Evolutionary conservation across 73 alveolate species (phyloP).

Genomic region (Symbiodinium natans): DNA sequence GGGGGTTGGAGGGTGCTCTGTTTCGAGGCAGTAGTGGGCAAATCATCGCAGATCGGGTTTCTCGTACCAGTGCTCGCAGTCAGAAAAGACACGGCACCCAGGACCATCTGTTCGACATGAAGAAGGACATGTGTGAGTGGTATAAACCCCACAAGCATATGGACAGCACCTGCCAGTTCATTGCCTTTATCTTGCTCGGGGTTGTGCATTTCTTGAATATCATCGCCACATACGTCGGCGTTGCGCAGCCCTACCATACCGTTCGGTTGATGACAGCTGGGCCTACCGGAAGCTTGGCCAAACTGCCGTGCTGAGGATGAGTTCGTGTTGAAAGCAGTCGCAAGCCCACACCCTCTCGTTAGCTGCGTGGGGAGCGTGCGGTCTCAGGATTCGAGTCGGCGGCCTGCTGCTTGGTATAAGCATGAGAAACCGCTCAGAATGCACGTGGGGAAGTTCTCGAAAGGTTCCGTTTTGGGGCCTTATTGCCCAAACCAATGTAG

Average conservation of each 20-base stretch:
- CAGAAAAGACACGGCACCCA: no score
- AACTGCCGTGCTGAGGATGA: no score
- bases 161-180: constrained; percentile 55
- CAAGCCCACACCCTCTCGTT: no score
- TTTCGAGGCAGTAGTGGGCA: no score
- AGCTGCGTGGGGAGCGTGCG: no score
- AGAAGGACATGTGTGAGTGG: constrained; percentile 25
- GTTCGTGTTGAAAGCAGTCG: no score
- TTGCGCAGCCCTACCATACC: constrained; percentile 92
- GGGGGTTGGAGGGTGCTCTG: no score
- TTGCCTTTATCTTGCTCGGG: constrained; percentile 5
- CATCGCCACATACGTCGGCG: constrained; percentile 89
- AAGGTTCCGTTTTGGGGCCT: no score
- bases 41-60: no score
- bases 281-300: constrained; percentile 53
- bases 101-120: constrained; percentile 74
- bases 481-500: no score
- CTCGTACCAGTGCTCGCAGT: no score
- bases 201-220: constrained; percentile 74
- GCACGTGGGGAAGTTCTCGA: no score
- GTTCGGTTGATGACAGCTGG: constrained; percentile 91
- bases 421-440: not conserved
- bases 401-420: constrained; percentile 34
- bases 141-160: not conserved
- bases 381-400: constrained; percentile 86